Conservation (phyloP, 225 moss, liverwort and hornwort genomes). For the Thuidium tamariscinum region DNA sequence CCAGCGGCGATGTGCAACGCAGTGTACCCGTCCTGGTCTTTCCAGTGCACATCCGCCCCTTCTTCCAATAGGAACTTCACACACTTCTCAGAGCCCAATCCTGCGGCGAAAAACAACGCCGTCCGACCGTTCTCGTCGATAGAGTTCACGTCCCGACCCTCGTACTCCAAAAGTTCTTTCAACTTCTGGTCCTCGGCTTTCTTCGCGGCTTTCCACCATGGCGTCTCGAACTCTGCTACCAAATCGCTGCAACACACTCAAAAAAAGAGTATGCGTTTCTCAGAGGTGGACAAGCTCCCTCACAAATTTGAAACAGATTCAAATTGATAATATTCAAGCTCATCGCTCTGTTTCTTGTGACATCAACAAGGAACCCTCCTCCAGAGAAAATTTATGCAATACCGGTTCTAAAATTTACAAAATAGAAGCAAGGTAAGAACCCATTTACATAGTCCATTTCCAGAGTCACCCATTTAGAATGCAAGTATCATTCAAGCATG, state of each 20-base stretch:
- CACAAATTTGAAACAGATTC: not conserved
- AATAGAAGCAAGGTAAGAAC: not conserved
- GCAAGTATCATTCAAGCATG: not conserved
- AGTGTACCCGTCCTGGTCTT: conserved; percentile 79
- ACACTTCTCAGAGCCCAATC: conserved; percentile 69
- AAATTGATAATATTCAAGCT: not conserved
- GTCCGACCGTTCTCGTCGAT: conserved; percentile 77
- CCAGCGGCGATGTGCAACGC: conserved; percentile 91
- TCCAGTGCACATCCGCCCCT: conserved; percentile 85
- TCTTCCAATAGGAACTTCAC: conserved; percentile 57
- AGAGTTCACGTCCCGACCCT: conserved; percentile 77
- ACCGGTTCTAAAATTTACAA: not conserved
- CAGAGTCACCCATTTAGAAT: not conserved
- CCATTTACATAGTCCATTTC: not conserved
- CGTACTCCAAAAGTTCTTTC: conserved; percentile 48
- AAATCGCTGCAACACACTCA: conserved; percentile 34
- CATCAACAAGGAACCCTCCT: not conserved
- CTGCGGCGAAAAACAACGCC: conserved; percentile 74
- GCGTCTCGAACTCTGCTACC: conserved; percentile 66
- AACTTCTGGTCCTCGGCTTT: conserved; percentile 66
- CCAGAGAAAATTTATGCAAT: not conserved
- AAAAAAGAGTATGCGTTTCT: not conserved
- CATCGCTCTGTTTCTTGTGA: not conserved
- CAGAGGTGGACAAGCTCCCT: not conserved
- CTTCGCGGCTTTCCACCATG: conserved; percentile 88